Conservation (phyloP, 2,329 filamentous ascomycete genomes). For the Fonsecaea pugnacius region DNA sequence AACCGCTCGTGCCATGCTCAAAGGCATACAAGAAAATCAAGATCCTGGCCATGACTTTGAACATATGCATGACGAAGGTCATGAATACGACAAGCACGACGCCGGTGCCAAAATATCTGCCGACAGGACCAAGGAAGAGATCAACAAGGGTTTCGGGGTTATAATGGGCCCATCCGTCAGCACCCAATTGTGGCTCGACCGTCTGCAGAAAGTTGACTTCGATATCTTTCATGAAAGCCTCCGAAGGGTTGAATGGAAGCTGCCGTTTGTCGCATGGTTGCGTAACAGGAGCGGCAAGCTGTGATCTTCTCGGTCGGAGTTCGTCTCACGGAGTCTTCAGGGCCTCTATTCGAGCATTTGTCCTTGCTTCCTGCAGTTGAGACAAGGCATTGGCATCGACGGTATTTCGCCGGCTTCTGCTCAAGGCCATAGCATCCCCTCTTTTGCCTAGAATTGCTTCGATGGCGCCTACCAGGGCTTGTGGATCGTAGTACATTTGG, state of each 20-base stretch:
- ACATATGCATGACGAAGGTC: constrained; percentile 76
- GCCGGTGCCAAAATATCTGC: constrained; percentile 40
- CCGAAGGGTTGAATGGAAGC: constrained; percentile 73
- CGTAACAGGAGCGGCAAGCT: constrained; percentile 61
- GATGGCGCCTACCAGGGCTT: constrained; percentile 73
- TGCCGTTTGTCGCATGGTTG: constrained; percentile 78
- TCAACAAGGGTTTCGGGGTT: constrained; percentile 68
- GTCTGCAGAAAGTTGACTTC: constrained; percentile 80
- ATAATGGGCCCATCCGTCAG: constrained; percentile 75
- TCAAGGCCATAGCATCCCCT: constrained; percentile 55
- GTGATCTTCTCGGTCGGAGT: constrained; percentile 37
- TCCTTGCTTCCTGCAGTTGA: constrained; percentile 10
- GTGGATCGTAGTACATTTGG: constrained; percentile 73
- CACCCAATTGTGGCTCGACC: constrained; percentile 76
- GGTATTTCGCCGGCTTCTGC: constrained; percentile 63
- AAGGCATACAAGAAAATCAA: constrained; percentile 73
- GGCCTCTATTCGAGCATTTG: constrained; percentile 5
- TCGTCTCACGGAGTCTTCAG: not conserved
- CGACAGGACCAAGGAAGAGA: constrained; percentile 48
- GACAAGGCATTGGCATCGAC: constrained; percentile 42
- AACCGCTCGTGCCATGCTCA: constrained; percentile 88
- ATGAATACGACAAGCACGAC: constrained; percentile 54
- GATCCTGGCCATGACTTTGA: constrained; percentile 86
- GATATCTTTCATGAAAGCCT: constrained; percentile 72
- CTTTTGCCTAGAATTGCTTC: constrained; percentile 74